phyloP scores from a whole-genome alignment of 257 asterid genomes.

The Anisodus tanguticus region DNA sequence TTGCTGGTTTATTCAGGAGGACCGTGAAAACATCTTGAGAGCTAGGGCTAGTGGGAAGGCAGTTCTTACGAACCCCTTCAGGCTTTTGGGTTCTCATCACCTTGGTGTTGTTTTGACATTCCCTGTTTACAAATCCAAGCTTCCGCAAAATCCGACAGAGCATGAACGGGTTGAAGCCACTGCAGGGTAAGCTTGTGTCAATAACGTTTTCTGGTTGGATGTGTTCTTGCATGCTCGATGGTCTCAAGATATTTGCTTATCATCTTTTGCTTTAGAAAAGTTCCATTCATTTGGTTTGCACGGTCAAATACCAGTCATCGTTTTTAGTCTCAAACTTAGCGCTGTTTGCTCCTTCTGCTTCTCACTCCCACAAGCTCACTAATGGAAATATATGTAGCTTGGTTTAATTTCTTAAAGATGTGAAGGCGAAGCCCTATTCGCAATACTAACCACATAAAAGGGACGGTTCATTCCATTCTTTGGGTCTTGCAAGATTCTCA shows the following conservation, averaged over 20 bases:
- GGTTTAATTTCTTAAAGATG: background rate
- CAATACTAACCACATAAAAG: background rate
- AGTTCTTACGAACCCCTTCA: conserved; percentile 88
- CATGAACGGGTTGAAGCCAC: conserved; percentile 73
- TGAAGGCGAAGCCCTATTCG: background rate
- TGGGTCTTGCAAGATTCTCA: background rate
- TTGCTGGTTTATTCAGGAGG: conserved; percentile 63
- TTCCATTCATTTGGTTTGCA: background rate
- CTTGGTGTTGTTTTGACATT: conserved; percentile 95
- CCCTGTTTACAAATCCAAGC: conserved; percentile 78
- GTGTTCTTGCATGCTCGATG: background rate
- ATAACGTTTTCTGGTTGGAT: background rate
- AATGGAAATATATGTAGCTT: conserved; percentile 14
- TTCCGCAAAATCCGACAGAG: conserved; percentile 66
- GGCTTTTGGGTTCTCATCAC: conserved; percentile 75
- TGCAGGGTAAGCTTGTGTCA: conserved; percentile 67
- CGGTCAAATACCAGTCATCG: background rate
- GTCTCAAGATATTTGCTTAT: background rate
- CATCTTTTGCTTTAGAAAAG: background rate
- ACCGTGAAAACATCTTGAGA: conserved; percentile 87
- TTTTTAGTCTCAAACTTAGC: background rate
- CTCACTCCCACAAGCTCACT: background rate
- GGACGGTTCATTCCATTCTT: background rate
- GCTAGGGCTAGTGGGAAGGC: conserved; percentile 94
- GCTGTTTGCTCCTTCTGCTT: conserved; percentile 3